phyloP scores from a whole-genome alignment of 164 flowering plant genomes.

The Magnolia officinalis region DNA sequence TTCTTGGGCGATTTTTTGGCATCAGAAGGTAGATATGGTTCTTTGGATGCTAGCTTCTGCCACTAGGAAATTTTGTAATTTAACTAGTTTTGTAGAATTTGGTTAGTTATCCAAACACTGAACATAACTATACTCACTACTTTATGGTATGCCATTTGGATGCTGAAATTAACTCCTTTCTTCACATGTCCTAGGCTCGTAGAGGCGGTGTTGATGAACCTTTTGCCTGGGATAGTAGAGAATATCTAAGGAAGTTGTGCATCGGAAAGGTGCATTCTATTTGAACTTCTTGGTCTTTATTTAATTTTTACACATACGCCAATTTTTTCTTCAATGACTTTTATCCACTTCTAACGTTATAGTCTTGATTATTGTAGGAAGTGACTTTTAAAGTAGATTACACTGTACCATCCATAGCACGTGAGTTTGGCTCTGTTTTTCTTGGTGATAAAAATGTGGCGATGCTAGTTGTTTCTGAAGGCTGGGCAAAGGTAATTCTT shows the following conservation, averaged over 20 bases:
- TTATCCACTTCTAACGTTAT: slow-evolving; percentile 3
- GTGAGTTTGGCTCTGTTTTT: slow-evolving; percentile 91
- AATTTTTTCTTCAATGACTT: not conserved
- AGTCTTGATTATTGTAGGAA: slow-evolving; percentile 42
- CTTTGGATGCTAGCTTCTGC: not conserved
- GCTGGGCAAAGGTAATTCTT: slow-evolving; percentile 93
- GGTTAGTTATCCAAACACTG: not conserved
- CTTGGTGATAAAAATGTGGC: slow-evolving; percentile 80
- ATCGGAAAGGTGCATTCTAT: slow-evolving; percentile 72
- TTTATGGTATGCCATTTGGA: not conserved
- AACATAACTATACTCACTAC: not conserved
- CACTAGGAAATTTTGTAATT: not conserved
- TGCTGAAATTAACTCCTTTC: not conserved
- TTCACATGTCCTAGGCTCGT: slow-evolving; percentile 54
- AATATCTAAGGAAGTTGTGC: slow-evolving; percentile 82
- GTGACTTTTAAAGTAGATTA: slow-evolving; percentile 83
- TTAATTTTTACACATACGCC: not conserved
- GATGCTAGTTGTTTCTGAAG: slow-evolving; percentile 64
- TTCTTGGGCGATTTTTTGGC: too few species aligned
- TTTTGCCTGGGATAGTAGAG: slow-evolving; percentile 98
- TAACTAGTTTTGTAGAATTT: not conserved
- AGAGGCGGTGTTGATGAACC: slow-evolving; percentile 90
- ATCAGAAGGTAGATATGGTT: too few species aligned
- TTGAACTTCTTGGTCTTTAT: not conserved
- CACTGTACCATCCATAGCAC: slow-evolving; percentile 63